phyloP scores from a whole-genome alignment of 208 protist species.

The Sergeia podlipaevii region DNA sequence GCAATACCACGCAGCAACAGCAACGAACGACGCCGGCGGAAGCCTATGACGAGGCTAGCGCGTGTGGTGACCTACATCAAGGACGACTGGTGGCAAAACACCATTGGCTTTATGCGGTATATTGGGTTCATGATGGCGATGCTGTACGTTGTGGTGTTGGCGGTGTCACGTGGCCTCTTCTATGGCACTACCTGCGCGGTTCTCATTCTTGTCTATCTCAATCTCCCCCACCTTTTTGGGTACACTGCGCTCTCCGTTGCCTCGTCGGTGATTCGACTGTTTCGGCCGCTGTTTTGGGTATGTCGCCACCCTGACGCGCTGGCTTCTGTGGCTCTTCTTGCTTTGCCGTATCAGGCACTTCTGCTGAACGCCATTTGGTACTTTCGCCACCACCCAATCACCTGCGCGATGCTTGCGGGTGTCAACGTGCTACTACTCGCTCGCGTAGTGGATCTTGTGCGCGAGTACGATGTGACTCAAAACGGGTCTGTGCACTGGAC shows the following conservation, averaged over 20 bases:
- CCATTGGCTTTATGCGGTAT: conserved; percentile 74
- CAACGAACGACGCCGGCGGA: not conserved
- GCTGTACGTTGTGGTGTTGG: conserved; percentile 20
- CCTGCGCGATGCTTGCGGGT: conserved; percentile 40
- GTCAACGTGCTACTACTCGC: conserved; percentile 52
- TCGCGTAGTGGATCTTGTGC: conserved; percentile 61
- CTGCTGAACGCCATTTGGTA: conserved; percentile 55
- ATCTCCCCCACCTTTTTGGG: conserved; percentile 59
- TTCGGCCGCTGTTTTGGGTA: conserved; percentile 62
- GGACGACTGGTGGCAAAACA: conserved; percentile 68
- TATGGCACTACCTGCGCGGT: conserved; percentile 46
- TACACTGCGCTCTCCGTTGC: conserved; percentile 57
- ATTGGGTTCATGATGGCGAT: conserved; percentile 54
- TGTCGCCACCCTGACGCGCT: conserved; percentile 52
- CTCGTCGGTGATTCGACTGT: conserved; percentile 27
- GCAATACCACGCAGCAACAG: too few species aligned
- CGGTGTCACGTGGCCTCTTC: conserved; percentile 33
- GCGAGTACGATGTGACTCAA: conserved; percentile 70
- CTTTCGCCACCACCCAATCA: conserved; percentile 43
- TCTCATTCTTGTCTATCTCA: conserved; percentile 62
- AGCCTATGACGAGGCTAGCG: not conserved
- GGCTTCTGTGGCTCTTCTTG: conserved; percentile 32
- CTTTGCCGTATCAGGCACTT: conserved; percentile 46
- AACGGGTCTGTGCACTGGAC: conserved; percentile 68
- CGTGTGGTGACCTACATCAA: conserved; percentile 52